Percentiles rank a stretch among this genome's conserved stretches.
phyloP scores from a whole-genome alignment of 495 filamentous ascomycete species.

The Penicillium parvum region DNA sequence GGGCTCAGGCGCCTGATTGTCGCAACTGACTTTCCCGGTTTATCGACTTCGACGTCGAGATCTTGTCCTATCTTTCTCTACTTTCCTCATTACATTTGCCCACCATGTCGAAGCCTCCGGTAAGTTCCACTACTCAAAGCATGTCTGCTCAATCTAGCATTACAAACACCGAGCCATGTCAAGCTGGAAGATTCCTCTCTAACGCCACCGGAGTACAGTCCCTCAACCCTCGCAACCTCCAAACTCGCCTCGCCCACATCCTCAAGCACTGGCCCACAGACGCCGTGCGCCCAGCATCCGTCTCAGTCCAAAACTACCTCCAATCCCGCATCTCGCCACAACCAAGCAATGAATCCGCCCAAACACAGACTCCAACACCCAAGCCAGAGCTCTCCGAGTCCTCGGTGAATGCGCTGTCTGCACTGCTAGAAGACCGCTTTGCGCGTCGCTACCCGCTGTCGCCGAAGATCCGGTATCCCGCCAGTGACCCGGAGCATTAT shows the following conservation, averaged over 20 bases:
- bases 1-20: too few relatives aligned
- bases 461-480: constrained; percentile 58
- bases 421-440: constrained; percentile 71
- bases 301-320: constrained; percentile 69
- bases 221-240: constrained; percentile 50
- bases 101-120: constrained; percentile 30
- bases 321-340: constrained; percentile 51
- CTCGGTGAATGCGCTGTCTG: constrained; percentile 66
- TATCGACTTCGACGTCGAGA: neutral
- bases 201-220: constrained; percentile 18
- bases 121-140: constrained; percentile 9
- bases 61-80: neutral
- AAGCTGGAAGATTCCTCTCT: constrained; percentile 2
- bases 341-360: constrained; percentile 12
- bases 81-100: neutral
- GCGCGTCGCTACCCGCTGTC: constrained; percentile 62
- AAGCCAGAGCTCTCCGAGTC: constrained; percentile 48
- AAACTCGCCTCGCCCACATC: constrained; percentile 50
- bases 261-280: constrained; percentile 77
- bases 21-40: neutral
- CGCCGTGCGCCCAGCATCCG: constrained; percentile 64
- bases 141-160: constrained; percentile 2
- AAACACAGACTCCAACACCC: constrained; percentile 10
- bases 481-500: constrained; percentile 74
- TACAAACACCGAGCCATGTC: neutral